phyloP scores from a whole-genome alignment of 2,329 filamentous ascomycete genomes.

The Bipolaris victoriae region DNA sequence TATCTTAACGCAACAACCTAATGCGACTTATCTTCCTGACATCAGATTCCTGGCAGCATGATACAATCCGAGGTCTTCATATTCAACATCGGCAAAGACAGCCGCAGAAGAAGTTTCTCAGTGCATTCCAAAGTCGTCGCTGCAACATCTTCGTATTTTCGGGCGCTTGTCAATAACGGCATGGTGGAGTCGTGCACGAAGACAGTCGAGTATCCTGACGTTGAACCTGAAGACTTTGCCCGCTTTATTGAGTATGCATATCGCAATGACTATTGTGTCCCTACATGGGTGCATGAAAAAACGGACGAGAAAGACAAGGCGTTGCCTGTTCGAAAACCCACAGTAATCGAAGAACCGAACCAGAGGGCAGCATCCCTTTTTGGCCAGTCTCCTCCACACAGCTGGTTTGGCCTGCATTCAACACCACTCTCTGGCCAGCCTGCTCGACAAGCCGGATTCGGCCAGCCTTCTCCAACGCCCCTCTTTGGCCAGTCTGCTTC shows the following conservation, averaged over 20 bases:
- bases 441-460: too few species aligned
- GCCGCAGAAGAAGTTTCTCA: conserved; percentile 19
- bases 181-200: conserved; percentile 27
- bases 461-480: too few species aligned
- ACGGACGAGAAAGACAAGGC: not conserved
- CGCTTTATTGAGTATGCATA: conserved; percentile 40
- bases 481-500: too few species aligned
- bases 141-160: conserved; percentile 23
- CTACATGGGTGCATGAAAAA: conserved; percentile 8
- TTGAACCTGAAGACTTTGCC: conserved; percentile 32
- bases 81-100: conserved; percentile 25
- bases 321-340: not conserved
- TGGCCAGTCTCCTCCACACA: too few species aligned
- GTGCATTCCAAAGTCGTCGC: conserved; percentile 33
- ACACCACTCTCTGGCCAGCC: too few species aligned
- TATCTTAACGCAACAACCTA: not conserved
- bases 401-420: too few species aligned
- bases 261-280: conserved; percentile 29
- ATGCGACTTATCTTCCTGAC: not conserved
- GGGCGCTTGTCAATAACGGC: conserved; percentile 27
- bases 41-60: conserved; percentile 9
- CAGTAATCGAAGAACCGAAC: too few species aligned
- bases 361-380: too few species aligned
- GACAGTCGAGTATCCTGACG: conserved; percentile 22
- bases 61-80: conserved; percentile 33